A percentile compares a stretch with the other conserved stretches of the same genome.
phyloP scores from a whole-genome alignment of 2,329 filamentous ascomycete species.

The Eutypa lata region DNA sequence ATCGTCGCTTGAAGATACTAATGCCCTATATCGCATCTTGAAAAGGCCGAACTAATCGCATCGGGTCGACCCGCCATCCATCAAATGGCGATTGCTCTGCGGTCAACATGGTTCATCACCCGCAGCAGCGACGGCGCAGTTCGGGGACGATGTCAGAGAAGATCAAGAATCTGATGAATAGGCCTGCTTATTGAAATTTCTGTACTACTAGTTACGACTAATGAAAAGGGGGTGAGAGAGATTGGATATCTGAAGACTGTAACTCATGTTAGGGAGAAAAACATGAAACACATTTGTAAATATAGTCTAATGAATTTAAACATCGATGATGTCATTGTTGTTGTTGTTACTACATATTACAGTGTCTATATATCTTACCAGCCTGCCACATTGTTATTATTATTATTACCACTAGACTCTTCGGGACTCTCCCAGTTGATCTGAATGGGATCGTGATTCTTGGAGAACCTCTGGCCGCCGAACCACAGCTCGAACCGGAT shows the following conservation, averaged over 20 bases:
- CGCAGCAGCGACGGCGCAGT: constrained; percentile 25
- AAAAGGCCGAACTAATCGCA: constrained; percentile 28
- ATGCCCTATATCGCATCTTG: constrained; percentile 3
- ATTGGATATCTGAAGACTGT: constrained; percentile 2
- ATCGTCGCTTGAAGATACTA: not conserved
- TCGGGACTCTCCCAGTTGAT: constrained; percentile 33
- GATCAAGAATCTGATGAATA: constrained; percentile 26
- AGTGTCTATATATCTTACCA: constrained; percentile 6
- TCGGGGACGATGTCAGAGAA: constrained; percentile 22
- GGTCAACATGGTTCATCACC: constrained; percentile 23
- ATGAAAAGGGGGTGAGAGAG: not conserved
- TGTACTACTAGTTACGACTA: not conserved
- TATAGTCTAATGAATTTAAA: too few relatives aligned
- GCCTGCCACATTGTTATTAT: too few relatives aligned
- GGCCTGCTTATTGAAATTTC: constrained; percentile 22
- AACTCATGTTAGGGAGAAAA: not conserved
- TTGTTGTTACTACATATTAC: too few relatives aligned
- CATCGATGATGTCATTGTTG: too few relatives aligned
- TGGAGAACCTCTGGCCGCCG: constrained; percentile 34
- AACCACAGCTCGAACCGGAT: constrained; percentile 46
- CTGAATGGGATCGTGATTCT: constrained; percentile 35
- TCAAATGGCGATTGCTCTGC: constrained; percentile 24
- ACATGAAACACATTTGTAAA: too few relatives aligned
- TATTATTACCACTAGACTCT: too few relatives aligned
- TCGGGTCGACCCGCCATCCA: constrained; percentile 21